Evolutionary conservation across 805 yeast species (phyloP), one percentile per base, ranked within the genome.

Genomic region (Candida succiphila): DNA sequence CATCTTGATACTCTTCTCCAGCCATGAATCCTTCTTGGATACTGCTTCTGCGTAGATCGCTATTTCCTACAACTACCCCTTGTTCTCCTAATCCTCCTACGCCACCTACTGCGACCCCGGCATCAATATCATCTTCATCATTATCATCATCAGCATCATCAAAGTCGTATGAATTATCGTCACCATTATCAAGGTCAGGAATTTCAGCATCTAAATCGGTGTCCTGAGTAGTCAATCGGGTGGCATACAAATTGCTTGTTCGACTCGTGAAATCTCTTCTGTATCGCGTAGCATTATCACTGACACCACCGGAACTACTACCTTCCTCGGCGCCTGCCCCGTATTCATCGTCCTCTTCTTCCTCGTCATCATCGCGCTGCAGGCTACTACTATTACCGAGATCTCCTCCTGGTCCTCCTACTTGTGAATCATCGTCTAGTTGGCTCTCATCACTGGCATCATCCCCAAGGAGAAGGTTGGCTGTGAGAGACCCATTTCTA

Each of bases 161-260:
- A 21, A 54, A 65, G 27, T 44, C 54, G 20, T 56, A 56, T 18
- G 49, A 52, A 21, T 51, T 61, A 15, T 56, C 57, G 32, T 61
- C 67, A 22, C 63, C 65, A 37, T 65, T n/a, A n/a, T n/a, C n/a
- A n/a, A n/a, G n/a, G n/a, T n/a, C 59, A 1, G 66, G 62, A 4
- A 70, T 45, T 3, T 61, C 60, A 5, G 65, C 75, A 49, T 74
- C 79, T 30, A 67, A 46, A 42, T 70, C 69, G 23, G 39, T 33
- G 24, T 44, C 57, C 3, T 17, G 28, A 27, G 22, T 32, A 38
- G 39, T n/a, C n/a, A n/a, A n/a, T n/a, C n/a, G n/a, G n/a, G 17
- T 34, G 59, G 6, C 43, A n/a, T n/a, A n/a, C n/a, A n/a, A n/a
- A n/a, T n/a, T n/a, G n/a, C n/a, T n/a, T n/a, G n/a, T n/a, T n/a